Conservation (phyloP, 257 asterid genomes). For the Capsicum pubescens region DNA sequence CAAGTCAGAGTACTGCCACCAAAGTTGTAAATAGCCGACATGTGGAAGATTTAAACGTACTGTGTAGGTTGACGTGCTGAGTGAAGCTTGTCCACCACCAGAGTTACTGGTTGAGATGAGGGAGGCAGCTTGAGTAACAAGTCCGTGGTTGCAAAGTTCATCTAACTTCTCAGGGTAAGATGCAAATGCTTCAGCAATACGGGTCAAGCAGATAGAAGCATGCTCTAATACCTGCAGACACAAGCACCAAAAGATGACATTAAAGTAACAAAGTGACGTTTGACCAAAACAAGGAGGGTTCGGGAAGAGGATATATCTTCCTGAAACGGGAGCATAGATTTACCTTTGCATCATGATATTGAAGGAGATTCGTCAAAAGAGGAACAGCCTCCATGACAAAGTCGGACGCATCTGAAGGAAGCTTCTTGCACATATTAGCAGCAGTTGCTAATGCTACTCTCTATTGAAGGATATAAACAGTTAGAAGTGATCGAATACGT, state of each 20-base stretch:
- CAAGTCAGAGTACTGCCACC: conserved; percentile 40
- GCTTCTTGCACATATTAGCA: conserved; percentile 98
- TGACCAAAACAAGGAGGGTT: not conserved
- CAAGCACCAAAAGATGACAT: conserved; percentile 23
- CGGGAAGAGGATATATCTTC: not conserved
- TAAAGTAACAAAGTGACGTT: conserved; percentile 23
- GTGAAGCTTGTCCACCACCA: conserved; percentile 95
- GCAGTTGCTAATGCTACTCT: conserved; percentile 97
- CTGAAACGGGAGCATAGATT: not conserved
- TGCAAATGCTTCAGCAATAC: conserved; percentile 98
- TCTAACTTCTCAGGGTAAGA: conserved; percentile 95
- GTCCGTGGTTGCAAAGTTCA: conserved; percentile 94
- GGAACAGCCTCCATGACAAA: conserved; percentile 99
- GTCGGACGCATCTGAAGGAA: conserved; percentile 97
- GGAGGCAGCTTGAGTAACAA: conserved; percentile 89
- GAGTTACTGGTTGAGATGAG: conserved; percentile 83
- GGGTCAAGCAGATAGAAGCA: conserved; percentile 95
- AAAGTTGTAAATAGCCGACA: not conserved
- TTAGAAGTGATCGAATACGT: conserved; percentile 2
- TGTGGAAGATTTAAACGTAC: conserved; percentile 45
- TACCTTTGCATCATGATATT: conserved; percentile 98
- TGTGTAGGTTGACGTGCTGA: conserved; percentile 91
- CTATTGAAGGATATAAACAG: conserved; percentile 44
- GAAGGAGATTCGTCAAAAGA: conserved; percentile 91
- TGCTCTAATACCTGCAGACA: conserved; percentile 79